Percentiles rank a stretch among this genome's conserved stretches.
Conservation (phyloP, 176 grass and related monocot genomes). For the Eragrostis curvula region DNA sequence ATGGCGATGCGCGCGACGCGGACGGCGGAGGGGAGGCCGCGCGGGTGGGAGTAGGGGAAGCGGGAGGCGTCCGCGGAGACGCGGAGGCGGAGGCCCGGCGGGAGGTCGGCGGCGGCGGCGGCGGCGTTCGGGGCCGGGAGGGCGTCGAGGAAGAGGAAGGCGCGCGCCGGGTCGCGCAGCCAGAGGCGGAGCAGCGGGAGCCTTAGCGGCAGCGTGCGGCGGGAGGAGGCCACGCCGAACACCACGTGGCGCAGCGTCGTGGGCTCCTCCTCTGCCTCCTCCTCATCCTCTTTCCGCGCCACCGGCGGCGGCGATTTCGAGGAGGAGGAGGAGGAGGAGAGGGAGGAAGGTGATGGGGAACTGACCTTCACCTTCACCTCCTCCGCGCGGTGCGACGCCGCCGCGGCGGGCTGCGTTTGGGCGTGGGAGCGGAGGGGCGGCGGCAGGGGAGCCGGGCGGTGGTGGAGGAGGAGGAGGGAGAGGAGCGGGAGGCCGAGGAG, state of each 20-base stretch:
- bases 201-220: conserved; percentile 51
- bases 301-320: neutral
- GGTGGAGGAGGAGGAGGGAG: conserved; percentile 36
- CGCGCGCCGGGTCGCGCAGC: conserved; percentile 56
- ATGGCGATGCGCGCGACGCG: conserved; percentile 88
- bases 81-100: conserved; percentile 36
- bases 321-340: accelerated
- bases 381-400: neutral
- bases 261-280: neutral
- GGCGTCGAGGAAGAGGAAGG: conserved; percentile 73
- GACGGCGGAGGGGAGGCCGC: conserved; percentile 75
- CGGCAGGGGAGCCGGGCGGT: neutral
- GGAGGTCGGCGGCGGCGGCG: neutral
- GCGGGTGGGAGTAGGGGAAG: conserved; percentile 78
- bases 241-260: conserved; percentile 72
- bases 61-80: conserved; percentile 66
- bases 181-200: conserved; percentile 72
- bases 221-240: conserved; percentile 77
- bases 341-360: neutral
- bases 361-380: neutral
- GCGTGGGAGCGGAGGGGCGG: conserved; percentile 6
- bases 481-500: neutral
- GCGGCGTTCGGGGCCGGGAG: neutral
- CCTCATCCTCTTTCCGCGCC: neutral
- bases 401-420: neutral